Evolutionary conservation across 352 stramenopile species (phyloP).

Genomic region (Phytopythium boreale): DNA sequence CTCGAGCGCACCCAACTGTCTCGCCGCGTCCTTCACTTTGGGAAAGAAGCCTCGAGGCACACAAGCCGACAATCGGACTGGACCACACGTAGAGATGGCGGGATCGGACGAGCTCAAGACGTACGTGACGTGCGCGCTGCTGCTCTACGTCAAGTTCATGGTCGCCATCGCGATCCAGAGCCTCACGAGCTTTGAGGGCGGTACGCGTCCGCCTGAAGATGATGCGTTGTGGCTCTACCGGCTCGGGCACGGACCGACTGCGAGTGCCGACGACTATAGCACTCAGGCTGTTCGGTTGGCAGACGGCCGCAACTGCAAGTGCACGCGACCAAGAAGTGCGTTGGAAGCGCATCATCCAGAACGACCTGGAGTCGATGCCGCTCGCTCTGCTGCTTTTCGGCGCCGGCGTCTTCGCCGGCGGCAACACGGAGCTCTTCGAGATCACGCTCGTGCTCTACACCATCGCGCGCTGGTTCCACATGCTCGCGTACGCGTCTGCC

Average conservation of each 20-base stretch:
- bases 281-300: background rate
- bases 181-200: constrained; percentile 2
- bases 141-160: constrained; percentile 10
- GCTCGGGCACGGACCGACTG: background rate
- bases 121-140: constrained; percentile 5
- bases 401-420: constrained; percentile 31
- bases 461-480: constrained; percentile 34
- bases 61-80: background rate
- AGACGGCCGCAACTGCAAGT: background rate
- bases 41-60: background rate
- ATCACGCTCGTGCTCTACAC: constrained; percentile 37
- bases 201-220: constrained; percentile 1
- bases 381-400: constrained; percentile 42
- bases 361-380: constrained; percentile 62
- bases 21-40: background rate
- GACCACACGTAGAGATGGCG: background rate
- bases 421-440: constrained; percentile 29
- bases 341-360: constrained; percentile 55
- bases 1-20: background rate
- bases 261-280: background rate
- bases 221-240: background rate
- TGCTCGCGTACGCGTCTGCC: constrained; percentile 31
- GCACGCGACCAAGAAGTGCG: constrained; percentile 33
- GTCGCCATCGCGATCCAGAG: background rate
- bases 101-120: constrained; percentile 7